phyloP scores from a whole-genome alignment of 2,329 filamentous ascomycete species.

The Fusarium luffae region DNA sequence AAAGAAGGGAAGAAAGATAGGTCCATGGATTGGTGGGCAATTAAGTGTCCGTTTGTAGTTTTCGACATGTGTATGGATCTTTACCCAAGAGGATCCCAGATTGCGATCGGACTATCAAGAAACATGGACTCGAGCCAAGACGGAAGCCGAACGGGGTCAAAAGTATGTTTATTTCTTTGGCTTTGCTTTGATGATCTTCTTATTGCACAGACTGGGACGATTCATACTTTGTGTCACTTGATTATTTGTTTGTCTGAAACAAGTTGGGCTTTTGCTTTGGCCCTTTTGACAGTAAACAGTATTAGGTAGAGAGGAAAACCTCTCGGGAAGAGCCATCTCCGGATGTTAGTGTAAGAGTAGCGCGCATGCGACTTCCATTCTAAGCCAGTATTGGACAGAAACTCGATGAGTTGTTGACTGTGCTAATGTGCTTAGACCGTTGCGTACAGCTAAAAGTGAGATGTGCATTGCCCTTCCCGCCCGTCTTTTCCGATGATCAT shows the following conservation, averaged over 20 bases:
- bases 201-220: neutral
- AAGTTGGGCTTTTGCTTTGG: slow-evolving; percentile 17
- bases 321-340: slow-evolving; percentile 50
- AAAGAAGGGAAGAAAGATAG: neutral
- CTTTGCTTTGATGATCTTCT: neutral
- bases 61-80: neutral
- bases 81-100: neutral
- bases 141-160: neutral
- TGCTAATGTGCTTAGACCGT: neutral
- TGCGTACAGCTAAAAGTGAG: neutral
- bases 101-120: neutral
- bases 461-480: neutral
- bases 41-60: neutral
- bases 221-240: slow-evolving; percentile 14
- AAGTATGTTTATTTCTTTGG: neutral
- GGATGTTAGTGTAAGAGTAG: slow-evolving; percentile 41
- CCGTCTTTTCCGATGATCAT: slow-evolving; percentile 2
- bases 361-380: slow-evolving; percentile 7
- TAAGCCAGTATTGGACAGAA: slow-evolving; percentile 1
- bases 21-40: neutral
- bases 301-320: slow-evolving; percentile 22
- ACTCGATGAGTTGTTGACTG: neutral
- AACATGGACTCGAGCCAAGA: neutral
- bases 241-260: slow-evolving; percentile 45
- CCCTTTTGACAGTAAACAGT: neutral